Conservation (phyloP, 176 grass and related monocot genomes). For the Triticum monococcum region DNA sequence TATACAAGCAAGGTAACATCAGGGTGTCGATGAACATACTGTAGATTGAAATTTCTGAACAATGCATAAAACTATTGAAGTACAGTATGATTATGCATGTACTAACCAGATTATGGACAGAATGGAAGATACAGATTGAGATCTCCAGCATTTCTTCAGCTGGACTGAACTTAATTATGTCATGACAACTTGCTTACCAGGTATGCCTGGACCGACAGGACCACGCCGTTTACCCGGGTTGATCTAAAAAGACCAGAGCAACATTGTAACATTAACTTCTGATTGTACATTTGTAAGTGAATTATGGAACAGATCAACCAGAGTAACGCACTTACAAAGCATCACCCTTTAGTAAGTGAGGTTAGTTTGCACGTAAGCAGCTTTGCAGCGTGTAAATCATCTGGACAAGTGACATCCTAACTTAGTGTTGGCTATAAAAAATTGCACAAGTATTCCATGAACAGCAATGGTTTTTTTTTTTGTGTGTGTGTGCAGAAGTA, state of each 20-base stretch:
- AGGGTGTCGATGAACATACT: not conserved
- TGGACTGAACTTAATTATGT: not conserved
- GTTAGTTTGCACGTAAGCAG: not conserved
- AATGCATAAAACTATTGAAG: not conserved
- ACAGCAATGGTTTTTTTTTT: not conserved
- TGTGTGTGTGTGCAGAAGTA: not conserved
- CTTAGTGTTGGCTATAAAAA: not conserved
- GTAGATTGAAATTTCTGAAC: not conserved
- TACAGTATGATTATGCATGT: not conserved
- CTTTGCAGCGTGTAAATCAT: not conserved
- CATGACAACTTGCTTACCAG: not conserved
- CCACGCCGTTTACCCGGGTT: not conserved
- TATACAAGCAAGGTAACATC: not conserved
- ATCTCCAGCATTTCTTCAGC: not conserved
- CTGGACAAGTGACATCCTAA: not conserved
- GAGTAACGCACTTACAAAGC: not conserved
- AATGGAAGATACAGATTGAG: not conserved
- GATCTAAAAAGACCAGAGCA: not conserved
- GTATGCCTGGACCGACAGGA: not conserved
- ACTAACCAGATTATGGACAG: not conserved
- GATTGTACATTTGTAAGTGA: not conserved
- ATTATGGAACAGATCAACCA: not conserved
- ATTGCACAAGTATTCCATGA: not conserved
- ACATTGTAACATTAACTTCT: not conserved
- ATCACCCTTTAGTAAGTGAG: not conserved